Evolutionary conservation across 1,139 yeast species (phyloP), one percentile per base, ranked within the genome.

Genomic region (Hemisphaericaspora subhashii): DNA sequence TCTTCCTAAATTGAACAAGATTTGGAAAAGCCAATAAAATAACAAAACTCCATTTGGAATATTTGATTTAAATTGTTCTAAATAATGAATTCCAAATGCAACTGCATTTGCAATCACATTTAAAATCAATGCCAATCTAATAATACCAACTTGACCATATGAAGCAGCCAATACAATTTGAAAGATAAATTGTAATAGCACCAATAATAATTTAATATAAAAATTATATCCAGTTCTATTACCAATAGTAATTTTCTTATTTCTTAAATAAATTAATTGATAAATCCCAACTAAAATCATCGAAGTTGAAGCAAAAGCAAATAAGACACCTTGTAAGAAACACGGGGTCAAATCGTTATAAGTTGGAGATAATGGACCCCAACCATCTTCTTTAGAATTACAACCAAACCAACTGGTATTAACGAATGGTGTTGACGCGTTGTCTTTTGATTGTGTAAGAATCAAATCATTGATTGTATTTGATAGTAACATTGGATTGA

Each of bases 311-410:
- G 81, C 62, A 1, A 70, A 38, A 26, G 79, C 76, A 45, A 78
- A 65, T 7, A 87, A 57, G 0, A 74, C 66, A 26, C 96, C 97
- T 51, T 85, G 87, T 30, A 84, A 68, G 54, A 90, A 83, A 54
- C 98, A 90, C 2, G 92, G 86, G 1, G 96, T 81, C 42, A 88
- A 74, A 53, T 85, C 95, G 35, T 78, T 78, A 51, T 79, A 78
- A 6, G 50, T 39, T 31, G 70, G 38, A 72, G 85, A 66, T 8
- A 86, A 60, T 0, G 94, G 87, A 1, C 86, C 86, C 82, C 89
- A 86, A 2, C 96, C 95, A 46, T 82, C 88, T 14, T 35, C 38
- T 18, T 38, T 29, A n/a, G 44, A 31, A 25, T 50, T 50, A 35
- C 59, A 54, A 16, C 34, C 31, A 6, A 51, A 41, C 51, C 54